Percentiles rank a stretch among this genome's conserved stretches.
phyloP scores from a whole-genome alignment of 139 green algal genomes.

The Chlamydomonas eustigma region DNA sequence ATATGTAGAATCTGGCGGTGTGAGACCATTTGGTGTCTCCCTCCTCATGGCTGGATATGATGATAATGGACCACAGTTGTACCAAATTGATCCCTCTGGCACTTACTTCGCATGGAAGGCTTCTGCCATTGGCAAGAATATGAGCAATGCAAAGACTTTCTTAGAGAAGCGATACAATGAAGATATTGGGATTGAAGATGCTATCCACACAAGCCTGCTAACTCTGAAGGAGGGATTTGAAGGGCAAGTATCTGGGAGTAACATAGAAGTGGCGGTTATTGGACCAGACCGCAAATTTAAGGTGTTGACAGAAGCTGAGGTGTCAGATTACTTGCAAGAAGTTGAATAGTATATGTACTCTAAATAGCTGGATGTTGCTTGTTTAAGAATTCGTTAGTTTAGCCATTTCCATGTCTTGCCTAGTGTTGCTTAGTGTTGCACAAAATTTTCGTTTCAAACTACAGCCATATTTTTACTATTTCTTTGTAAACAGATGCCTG shows the following conservation, averaged over 20 bases:
- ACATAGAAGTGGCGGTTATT: constrained; percentile 87
- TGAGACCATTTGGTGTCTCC: constrained; percentile 97
- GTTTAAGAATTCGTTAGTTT: no score
- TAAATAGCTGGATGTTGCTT: no score
- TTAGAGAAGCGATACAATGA: constrained; percentile 93
- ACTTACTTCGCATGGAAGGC: constrained; percentile 97
- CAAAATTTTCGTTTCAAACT: no score
- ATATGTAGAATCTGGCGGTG: constrained; percentile 81
- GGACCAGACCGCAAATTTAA: constrained; percentile 88
- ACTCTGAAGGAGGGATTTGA: constrained; percentile 99
- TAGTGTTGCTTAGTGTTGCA: no score
- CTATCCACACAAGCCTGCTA: constrained; percentile 95
- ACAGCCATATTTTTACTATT: no score
- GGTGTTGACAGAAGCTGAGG: constrained; percentile 84
- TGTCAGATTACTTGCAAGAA: constrained; percentile 96
- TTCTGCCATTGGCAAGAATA: constrained; percentile 98
- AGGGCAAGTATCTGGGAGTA: constrained; percentile 61
- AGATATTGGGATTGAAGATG: constrained; percentile 98
- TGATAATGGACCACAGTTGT: constrained; percentile 94
- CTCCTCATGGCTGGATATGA: constrained; percentile 94
- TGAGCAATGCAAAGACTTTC: constrained; percentile 93
- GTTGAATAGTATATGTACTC: constrained; percentile 87
- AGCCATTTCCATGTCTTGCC: no score
- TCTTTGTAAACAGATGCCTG: no score
- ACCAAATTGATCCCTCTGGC: constrained; percentile 95